Conservation (phyloP, 75 land plant genomes). For the Sequoiadendron giganteum region DNA sequence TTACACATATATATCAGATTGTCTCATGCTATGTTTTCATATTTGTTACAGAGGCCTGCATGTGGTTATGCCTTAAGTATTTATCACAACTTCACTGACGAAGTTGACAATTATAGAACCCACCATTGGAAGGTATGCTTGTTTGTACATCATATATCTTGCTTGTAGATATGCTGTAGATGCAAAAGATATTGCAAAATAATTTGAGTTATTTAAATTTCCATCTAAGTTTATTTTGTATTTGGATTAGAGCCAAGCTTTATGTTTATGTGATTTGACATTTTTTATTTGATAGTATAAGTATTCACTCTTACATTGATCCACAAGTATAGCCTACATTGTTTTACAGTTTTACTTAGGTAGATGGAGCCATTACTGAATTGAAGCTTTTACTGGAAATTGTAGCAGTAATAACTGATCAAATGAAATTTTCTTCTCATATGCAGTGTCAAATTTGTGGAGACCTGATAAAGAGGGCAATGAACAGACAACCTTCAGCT, state of each 20-base stretch:
- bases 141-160: not conserved
- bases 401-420: not conserved
- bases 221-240: not conserved
- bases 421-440: not conserved
- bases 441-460: constrained; percentile 50
- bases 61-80: constrained; percentile 34
- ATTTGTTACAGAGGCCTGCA: constrained; percentile 35
- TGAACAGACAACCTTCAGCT: constrained; percentile 37
- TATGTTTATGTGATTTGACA: constrained; percentile 3
- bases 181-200: not conserved
- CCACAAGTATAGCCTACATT: not conserved
- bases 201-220: not conserved
- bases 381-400: not conserved
- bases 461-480: constrained; percentile 30
- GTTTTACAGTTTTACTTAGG: not conserved
- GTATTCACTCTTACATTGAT: not conserved
- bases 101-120: constrained; percentile 28
- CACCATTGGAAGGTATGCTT: constrained; percentile 38
- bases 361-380: not conserved
- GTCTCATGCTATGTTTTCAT: not conserved
- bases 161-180: not conserved
- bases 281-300: not conserved
- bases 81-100: constrained; percentile 29
- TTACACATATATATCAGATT: constrained; percentile 5
- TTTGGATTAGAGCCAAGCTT: not conserved